Evolutionary conservation across 179 eudicot genomes (phyloP), one percentile per base, ranked within the genome.

Genomic region (Silene vulgaris): DNA sequence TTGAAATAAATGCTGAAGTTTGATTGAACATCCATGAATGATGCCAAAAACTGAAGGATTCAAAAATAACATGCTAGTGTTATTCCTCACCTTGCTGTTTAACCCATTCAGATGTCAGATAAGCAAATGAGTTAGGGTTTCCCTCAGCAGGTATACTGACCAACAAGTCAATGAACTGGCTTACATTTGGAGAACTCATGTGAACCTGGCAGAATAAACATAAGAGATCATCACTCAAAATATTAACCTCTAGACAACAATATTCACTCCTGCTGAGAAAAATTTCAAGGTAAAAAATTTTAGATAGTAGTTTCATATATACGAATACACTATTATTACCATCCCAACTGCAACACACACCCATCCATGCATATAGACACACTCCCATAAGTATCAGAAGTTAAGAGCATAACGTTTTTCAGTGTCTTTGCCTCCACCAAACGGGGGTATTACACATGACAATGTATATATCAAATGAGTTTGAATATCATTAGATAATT

Each of bases 61-160:
- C 0, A 68, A 73, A 37, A 37, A 43, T 48, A 45, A 3, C 65
- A 62, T 16, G 45, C 72, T 35, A 12, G 21, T 17, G 74, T 23
- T 75, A 67, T 17, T 45, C 28, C 86, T 82, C 65, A 88, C 99
- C 97, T 87, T 96, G 99, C 74, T 85, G 97, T 83, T 82, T 85
- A 37, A 91, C 87, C 99, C 99, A 96, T 83, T 90, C 97, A 45
- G 89, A 86, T 93, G 91, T 96, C 77, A 92, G 69, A 85, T 90
- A 96, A 61, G 79, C 84, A 84, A 96, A 89, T 13, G 96, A 82
- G 78, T 89, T 92, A 11, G 70, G 76, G 81, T 86, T 80, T 75
- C 91, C 91, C 75, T 88, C 90, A 52, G 89, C 86, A 35, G 96
- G 97, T 76, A 90, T 77, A 68, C 87, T 79, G 73, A 89, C 85